phyloP scores from a whole-genome alignment of 2,329 filamentous ascomycete species.

The Ascosphaera apis region DNA sequence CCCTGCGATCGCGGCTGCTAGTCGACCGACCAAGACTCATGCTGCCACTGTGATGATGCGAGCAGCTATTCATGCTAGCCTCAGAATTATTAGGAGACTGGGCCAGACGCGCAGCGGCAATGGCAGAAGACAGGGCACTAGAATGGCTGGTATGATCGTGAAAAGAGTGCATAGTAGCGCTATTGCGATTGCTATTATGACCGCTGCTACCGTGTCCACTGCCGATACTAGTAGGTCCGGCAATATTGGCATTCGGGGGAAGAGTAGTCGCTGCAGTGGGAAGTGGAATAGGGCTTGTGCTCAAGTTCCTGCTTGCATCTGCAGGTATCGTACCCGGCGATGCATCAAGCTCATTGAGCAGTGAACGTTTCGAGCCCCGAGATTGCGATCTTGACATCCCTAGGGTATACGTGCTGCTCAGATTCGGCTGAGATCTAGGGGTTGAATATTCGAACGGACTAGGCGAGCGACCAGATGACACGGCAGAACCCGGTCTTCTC shows the following conservation, averaged over 20 bases:
- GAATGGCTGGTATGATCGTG: not conserved
- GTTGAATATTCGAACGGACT: constrained; percentile 84
- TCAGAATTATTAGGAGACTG: constrained; percentile 42
- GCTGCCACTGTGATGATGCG: not conserved
- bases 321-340: not conserved
- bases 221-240: not conserved
- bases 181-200: not conserved
- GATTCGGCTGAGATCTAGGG: constrained; percentile 41
- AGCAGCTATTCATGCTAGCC: not conserved
- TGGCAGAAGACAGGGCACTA: constrained; percentile 59
- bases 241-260: not conserved
- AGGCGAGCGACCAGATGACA: constrained; percentile 61
- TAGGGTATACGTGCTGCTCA: not conserved
- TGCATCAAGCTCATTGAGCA: not conserved
- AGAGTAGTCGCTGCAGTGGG: not conserved
- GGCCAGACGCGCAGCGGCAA: constrained; percentile 48
- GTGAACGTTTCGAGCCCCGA: not conserved
- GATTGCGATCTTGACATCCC: not conserved
- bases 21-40: constrained; percentile 41
- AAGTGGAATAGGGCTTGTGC: not conserved
- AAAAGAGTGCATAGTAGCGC: not conserved
- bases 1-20: constrained; percentile 57
- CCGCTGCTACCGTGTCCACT: not conserved
- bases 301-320: not conserved
- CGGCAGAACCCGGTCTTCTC: constrained; percentile 34